Evolutionary conservation across 805 yeast species (phyloP).

Genomic region (Saccharomycopsis olivae): DNA sequence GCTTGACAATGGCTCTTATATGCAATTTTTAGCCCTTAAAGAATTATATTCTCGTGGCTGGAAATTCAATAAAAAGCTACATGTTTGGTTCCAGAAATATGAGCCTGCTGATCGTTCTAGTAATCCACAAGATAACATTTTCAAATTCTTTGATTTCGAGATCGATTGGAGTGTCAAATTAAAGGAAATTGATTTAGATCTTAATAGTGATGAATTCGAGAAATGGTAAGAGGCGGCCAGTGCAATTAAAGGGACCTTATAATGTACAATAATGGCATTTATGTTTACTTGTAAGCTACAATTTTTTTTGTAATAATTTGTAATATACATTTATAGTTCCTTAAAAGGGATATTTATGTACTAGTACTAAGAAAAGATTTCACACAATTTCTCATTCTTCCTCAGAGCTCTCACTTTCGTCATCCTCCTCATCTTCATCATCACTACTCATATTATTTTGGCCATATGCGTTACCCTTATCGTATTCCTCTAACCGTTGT

Average conservation of each 20-base stretch:
- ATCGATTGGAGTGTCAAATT: constrained; percentile 36
- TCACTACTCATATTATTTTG: constrained; percentile 29
- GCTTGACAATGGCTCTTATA: constrained; percentile 48
- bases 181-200: constrained; percentile 40
- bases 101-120: constrained; percentile 36
- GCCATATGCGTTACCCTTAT: constrained; percentile 35
- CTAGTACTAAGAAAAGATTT: no score
- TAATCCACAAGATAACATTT: constrained; percentile 30
- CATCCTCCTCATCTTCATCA: constrained; percentile 30
- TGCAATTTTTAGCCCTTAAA: constrained; percentile 67
- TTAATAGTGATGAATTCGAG: constrained; percentile 43
- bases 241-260: no score
- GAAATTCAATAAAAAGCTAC: constrained; percentile 54
- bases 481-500: constrained; percentile 66
- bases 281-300: no score
- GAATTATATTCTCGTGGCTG: constrained; percentile 69
- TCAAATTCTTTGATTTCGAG: constrained; percentile 82
- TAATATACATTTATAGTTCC: no score
- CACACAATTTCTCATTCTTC: constrained; percentile 48
- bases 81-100: constrained; percentile 74
- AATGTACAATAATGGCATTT: no score
- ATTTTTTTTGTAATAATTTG: no score
- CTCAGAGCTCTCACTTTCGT: constrained; percentile 58
- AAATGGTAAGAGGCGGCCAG: constrained; percentile 27
- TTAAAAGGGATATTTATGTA: no score